Percentiles rank a stretch among this genome's conserved stretches.
phyloP scores from a whole-genome alignment of 495 filamentous ascomycete genomes.

The Xylaria intraflava region DNA sequence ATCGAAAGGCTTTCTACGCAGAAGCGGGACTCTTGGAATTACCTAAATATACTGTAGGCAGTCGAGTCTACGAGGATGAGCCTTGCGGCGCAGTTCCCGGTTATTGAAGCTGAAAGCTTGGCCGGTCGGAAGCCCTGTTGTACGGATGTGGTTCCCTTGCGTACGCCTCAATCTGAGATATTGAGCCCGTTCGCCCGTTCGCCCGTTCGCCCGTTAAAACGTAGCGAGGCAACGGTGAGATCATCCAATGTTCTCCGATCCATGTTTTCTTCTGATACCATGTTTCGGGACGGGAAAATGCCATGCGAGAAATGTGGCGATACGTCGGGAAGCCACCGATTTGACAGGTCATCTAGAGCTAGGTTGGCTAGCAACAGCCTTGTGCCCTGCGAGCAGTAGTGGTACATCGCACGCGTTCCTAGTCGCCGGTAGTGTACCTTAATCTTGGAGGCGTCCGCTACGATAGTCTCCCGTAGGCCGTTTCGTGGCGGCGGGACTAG shows the following conservation, averaged over 20 bases:
- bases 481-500: no score
- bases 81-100: not conserved
- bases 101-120: not conserved
- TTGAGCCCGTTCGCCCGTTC: not conserved
- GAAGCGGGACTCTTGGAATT: no score
- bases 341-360: not conserved
- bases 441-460: no score
- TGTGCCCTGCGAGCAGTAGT: not conserved
- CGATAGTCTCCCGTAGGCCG: no score
- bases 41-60: no score
- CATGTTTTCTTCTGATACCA: not conserved
- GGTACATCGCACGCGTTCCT: no score
- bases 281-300: not conserved
- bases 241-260: not conserved
- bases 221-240: not conserved
- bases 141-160: not conserved
- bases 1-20: no score
- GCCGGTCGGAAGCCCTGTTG: not conserved
- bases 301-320: not conserved
- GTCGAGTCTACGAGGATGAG: not conserved
- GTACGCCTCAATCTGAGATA: not conserved
- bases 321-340: not conserved
- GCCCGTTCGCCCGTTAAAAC: not conserved
- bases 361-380: not conserved
- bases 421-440: no score